A percentile compares a stretch with the other conserved stretches of the same genome.
phyloP scores from a whole-genome alignment of 2,329 filamentous ascomycete species.

The Lachnellula arida region DNA sequence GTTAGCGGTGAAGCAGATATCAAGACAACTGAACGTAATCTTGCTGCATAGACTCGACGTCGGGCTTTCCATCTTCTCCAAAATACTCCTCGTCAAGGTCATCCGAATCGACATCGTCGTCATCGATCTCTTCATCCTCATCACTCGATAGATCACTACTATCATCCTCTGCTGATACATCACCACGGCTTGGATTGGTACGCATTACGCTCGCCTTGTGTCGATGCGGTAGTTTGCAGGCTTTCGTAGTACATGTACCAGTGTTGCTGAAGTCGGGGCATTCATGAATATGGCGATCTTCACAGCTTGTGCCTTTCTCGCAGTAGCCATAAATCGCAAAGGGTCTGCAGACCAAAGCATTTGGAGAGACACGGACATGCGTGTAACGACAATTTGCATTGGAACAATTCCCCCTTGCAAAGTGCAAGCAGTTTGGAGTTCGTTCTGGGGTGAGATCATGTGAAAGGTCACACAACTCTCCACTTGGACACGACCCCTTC shows the following conservation, averaged over 20 bases:
- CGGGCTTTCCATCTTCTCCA: slow-evolving; percentile 45
- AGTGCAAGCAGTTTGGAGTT: slow-evolving; percentile 84
- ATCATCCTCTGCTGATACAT: slow-evolving; percentile 43
- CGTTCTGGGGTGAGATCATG: slow-evolving; percentile 81
- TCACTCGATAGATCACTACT: slow-evolving; percentile 73
- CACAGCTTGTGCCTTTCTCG: slow-evolving; percentile 71
- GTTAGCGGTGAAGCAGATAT: slow-evolving; percentile 3
- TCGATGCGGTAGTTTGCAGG: slow-evolving; percentile 82
- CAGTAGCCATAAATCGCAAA: slow-evolving; percentile 91
- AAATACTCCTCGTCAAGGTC: slow-evolving; percentile 62
- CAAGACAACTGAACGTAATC: slow-evolving; percentile 51
- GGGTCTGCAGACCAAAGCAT: slow-evolving; percentile 73
- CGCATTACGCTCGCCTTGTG: slow-evolving; percentile 79
- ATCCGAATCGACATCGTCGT: slow-evolving; percentile 77
- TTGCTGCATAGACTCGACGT: slow-evolving; percentile 50
- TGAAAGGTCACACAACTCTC: slow-evolving; percentile 81
- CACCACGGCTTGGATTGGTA: slow-evolving; percentile 48
- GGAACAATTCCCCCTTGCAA: slow-evolving; percentile 82
- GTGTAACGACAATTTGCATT: slow-evolving; percentile 83
- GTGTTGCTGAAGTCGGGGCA: slow-evolving; percentile 94
- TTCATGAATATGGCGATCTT: slow-evolving; percentile 83
- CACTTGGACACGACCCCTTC: slow-evolving; percentile 71
- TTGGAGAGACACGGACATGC: slow-evolving; percentile 73
- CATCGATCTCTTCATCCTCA: slow-evolving; percentile 61
- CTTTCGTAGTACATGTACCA: slow-evolving; percentile 73